Evolutionary conservation across 108 stramenopile species (phyloP).

Genomic region (Cylindrotheca fusiformis): DNA sequence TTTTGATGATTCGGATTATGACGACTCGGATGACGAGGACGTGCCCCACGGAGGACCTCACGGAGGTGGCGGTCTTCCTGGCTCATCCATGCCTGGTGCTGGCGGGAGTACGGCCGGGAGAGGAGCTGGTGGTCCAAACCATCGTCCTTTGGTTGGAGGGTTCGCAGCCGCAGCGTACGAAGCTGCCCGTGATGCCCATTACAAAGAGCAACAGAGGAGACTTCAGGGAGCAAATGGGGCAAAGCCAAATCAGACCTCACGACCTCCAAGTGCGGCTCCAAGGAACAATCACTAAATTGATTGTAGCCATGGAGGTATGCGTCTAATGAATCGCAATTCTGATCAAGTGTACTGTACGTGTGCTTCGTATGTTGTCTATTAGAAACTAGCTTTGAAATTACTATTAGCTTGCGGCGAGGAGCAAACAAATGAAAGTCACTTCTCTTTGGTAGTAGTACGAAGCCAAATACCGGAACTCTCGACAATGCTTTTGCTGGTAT

Average conservation of each 20-base stretch:
- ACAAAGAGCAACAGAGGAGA: slow-evolving; percentile 20
- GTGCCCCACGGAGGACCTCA: slow-evolving; percentile 18
- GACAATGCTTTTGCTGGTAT: slow-evolving; percentile 74
- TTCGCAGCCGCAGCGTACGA: slow-evolving; percentile 86
- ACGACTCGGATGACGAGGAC: slow-evolving; percentile 51
- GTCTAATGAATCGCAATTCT: too few relatives aligned
- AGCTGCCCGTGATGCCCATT: slow-evolving; percentile 67
- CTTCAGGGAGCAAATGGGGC: slow-evolving; percentile 12
- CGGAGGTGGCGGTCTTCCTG: slow-evolving; percentile 13
- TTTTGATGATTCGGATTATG: slow-evolving; percentile 59
- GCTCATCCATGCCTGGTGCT: slow-evolving; percentile 17
- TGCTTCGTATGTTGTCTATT: too few relatives aligned
- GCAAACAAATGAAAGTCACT: too few relatives aligned
- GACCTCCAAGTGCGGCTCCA: neutral
- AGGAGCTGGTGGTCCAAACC: slow-evolving; percentile 32
- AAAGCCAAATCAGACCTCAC: slow-evolving; percentile 4
- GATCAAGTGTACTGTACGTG: too few relatives aligned
- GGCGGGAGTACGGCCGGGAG: slow-evolving; percentile 12
- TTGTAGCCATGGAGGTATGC: too few relatives aligned
- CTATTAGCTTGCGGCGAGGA: too few relatives aligned
- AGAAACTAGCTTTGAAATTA: too few relatives aligned
- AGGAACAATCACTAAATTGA: too few relatives aligned
- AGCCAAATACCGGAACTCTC: slow-evolving; percentile 32
- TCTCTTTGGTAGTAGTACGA: too few relatives aligned
- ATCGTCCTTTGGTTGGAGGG: slow-evolving; percentile 80